Percentiles rank a stretch among this genome's conserved stretches.
phyloP scores from a whole-genome alignment of 2,329 filamentous ascomycete species.

The Verticillium longisporum region DNA sequence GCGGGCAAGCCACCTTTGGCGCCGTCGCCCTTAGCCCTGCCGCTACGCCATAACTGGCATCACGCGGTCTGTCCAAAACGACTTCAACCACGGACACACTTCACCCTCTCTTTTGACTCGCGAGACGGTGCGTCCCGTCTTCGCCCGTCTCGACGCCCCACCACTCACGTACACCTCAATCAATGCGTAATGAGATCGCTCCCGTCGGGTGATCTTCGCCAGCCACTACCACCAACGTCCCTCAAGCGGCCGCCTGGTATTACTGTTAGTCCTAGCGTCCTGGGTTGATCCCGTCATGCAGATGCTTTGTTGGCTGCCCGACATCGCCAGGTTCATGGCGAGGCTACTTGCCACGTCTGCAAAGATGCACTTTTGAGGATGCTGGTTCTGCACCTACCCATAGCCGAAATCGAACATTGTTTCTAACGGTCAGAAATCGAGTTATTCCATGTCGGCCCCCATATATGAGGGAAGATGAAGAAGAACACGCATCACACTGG shows the following conservation, averaged over 20 bases:
- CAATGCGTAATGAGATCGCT: neutral
- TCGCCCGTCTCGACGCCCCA: neutral
- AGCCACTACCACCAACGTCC: neutral
- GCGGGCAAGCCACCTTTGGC: neutral
- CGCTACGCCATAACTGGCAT: neutral
- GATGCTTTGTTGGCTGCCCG: neutral
- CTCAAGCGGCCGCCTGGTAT: neutral
- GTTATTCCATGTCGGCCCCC: neutral
- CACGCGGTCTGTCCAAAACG: neutral
- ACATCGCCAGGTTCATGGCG: neutral
- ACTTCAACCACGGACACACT: neutral
- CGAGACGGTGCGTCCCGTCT: conserved; percentile 3
- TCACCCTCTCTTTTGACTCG: neutral
- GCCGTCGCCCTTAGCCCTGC: neutral
- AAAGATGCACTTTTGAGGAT: neutral
- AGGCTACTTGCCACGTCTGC: neutral
- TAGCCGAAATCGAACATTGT: neutral
- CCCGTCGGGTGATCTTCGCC: neutral
- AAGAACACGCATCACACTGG: no score
- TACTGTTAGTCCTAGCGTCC: neutral
- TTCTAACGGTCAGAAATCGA: neutral
- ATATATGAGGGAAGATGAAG: no score
- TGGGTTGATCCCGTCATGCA: neutral
- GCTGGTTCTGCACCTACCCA: neutral
- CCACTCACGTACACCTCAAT: neutral